These are phyloP conservation scores for Colletotrichum lini DNA, from an alignment of 2,329 filamentous ascomycete species.

Conservation along the genomic window DNA sequence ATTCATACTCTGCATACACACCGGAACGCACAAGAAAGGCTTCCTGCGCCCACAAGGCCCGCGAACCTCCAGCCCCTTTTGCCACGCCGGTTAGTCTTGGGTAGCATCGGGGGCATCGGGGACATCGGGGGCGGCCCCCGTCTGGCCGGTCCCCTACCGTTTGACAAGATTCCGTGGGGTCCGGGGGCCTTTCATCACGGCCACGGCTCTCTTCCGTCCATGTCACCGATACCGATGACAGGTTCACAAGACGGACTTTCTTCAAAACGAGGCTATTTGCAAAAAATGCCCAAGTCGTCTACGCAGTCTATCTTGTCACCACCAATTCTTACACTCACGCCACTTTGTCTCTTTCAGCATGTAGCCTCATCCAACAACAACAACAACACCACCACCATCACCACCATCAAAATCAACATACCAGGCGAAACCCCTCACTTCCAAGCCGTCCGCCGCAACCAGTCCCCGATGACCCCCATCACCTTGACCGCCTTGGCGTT, in stretches of 20 bases:
- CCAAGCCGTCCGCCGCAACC: slow-evolving; percentile 51
- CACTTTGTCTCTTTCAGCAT: neutral
- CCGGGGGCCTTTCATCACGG: neutral
- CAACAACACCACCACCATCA: neutral
- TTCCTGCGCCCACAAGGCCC: neutral
- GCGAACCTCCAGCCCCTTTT: neutral
- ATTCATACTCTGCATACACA: too few species aligned
- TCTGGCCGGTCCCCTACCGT: too few species aligned
- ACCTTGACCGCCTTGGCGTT: slow-evolving; percentile 50
- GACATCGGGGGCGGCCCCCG: too few species aligned
- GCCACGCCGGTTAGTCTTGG: neutral
- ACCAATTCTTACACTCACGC: too few species aligned
- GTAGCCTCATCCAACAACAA: neutral
- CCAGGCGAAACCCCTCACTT: slow-evolving; percentile 21
- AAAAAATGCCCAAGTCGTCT: too few species aligned
- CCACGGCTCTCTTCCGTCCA: neutral
- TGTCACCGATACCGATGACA: neutral
- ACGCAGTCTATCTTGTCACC: too few species aligned
- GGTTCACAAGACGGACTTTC: too few species aligned
- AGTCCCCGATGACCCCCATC: slow-evolving; percentile 49
- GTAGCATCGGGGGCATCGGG: neutral
- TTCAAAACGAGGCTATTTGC: too few species aligned
- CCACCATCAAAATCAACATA: too few species aligned
- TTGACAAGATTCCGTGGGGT: too few species aligned
- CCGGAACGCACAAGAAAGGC: neutral